These are phyloP conservation scores for Wickerhamiella lipophila DNA, from an alignment of 805 yeast genomes.

Conservation along the genomic window DNA sequence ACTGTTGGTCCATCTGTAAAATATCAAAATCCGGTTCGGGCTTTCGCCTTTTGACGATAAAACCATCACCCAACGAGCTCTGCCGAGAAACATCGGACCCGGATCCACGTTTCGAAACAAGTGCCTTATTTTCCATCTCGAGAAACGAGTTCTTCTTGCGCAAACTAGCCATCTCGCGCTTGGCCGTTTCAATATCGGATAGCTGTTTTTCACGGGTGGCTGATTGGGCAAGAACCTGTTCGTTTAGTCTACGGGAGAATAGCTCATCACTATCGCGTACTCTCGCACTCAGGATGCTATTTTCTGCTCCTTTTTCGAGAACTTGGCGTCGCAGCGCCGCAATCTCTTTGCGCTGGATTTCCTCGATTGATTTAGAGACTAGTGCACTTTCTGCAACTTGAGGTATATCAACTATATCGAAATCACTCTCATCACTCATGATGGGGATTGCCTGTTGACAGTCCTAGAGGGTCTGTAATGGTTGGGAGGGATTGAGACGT, in stretches of 20 bases:
- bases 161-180: background rate
- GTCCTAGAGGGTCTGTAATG: no score
- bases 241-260: background rate
- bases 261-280: conserved; percentile 7
- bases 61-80: background rate
- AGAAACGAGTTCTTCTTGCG: conserved; percentile 6
- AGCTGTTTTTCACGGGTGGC: background rate
- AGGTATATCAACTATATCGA: background rate
- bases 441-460: no score
- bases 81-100: background rate
- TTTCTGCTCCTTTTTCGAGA: conserved; percentile 2
- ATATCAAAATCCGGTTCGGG: background rate
- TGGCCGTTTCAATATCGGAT: background rate
- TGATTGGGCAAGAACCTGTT: conserved; percentile 1
- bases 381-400: background rate
- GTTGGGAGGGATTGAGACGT: no score
- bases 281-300: conserved; percentile 1
- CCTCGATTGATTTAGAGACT: background rate
- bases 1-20: background rate
- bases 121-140: conserved; percentile 3
- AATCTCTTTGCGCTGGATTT: conserved; percentile 1
- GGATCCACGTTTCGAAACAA: background rate
- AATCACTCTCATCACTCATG: conserved; percentile 2
- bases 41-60: background rate
- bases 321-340: conserved; percentile 7